phyloP scores from a whole-genome alignment of 2,329 filamentous ascomycete species.

The Nemania bipapillata region DNA sequence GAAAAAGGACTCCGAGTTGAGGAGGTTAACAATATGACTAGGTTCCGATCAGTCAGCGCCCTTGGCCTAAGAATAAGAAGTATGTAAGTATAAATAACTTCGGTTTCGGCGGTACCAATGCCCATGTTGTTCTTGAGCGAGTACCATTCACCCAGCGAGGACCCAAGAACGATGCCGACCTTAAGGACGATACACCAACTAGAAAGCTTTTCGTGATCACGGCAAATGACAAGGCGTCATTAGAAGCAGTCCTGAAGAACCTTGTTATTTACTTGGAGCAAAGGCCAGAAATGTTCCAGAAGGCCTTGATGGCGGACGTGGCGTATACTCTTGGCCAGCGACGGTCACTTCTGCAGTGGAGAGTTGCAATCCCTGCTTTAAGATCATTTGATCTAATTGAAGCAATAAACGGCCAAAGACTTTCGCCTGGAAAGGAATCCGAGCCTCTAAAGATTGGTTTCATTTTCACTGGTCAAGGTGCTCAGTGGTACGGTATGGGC shows the following conservation, averaged over 20 bases:
- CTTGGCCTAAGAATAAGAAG: slow-evolving; percentile 61
- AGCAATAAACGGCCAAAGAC: slow-evolving; percentile 55
- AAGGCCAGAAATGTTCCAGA: slow-evolving; percentile 58
- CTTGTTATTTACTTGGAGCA: slow-evolving; percentile 57
- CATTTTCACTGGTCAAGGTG: slow-evolving; percentile 58
- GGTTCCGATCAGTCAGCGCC: slow-evolving; percentile 57
- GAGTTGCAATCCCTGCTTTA: slow-evolving; percentile 57
- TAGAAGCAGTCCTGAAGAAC: slow-evolving; percentile 55
- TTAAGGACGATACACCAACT: slow-evolving; percentile 47
- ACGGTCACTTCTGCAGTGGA: slow-evolving; percentile 58
- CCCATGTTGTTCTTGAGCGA: slow-evolving; percentile 48
- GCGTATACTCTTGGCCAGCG: slow-evolving; percentile 62
- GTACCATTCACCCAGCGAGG: slow-evolving; percentile 53
- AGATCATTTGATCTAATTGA: slow-evolving; percentile 60
- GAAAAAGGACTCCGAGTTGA: not conserved
- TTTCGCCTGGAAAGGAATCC: slow-evolving; percentile 53
- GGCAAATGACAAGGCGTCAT: slow-evolving; percentile 55
- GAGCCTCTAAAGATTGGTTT: slow-evolving; percentile 54
- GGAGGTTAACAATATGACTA: slow-evolving; percentile 38
- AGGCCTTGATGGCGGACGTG: slow-evolving; percentile 58
- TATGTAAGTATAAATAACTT: slow-evolving; percentile 58
- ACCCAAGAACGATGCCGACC: slow-evolving; percentile 50
- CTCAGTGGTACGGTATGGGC: slow-evolving; percentile 58
- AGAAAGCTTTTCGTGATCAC: slow-evolving; percentile 58
- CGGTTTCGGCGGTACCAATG: slow-evolving; percentile 50